phyloP scores from a whole-genome alignment of 495 filamentous ascomycete genomes.

The Hypoxylon trugodes region DNA sequence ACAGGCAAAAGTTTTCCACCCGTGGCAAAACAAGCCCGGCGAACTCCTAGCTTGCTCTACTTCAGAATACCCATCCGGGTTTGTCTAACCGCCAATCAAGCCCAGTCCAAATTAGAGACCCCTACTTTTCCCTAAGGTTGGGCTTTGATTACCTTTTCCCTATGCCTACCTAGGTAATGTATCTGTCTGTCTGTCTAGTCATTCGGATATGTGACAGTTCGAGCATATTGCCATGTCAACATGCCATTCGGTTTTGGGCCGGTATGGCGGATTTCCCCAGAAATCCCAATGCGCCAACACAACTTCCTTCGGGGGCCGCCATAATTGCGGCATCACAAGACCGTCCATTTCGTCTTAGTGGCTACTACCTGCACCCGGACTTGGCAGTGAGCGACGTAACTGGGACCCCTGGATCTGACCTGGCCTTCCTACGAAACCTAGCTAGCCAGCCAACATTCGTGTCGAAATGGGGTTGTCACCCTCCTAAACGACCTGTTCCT shows the following conservation, averaged over 20 bases:
- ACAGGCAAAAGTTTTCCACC: constrained; percentile 1
- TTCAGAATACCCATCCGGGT: not conserved
- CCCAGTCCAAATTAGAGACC: not conserved
- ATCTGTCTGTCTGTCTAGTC: not conserved
- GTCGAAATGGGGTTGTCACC: constrained; percentile 17
- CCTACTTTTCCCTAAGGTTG: not conserved
- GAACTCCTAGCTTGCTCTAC: constrained; percentile 3
- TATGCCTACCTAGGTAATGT: no score
- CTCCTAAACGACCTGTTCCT: constrained; percentile 13
- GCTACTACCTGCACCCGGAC: constrained; percentile 30
- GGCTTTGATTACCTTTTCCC: constrained; percentile 12
- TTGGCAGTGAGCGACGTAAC: constrained; percentile 32
- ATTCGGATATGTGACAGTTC: constrained; percentile 28
- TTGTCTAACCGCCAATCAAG: constrained; percentile 23
- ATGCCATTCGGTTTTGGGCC: constrained; percentile 38
- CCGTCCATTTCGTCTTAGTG: constrained; percentile 31
- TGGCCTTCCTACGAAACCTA: constrained; percentile 11
- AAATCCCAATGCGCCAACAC: constrained; percentile 38
- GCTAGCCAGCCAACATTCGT: constrained; percentile 10
- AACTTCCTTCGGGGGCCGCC: constrained; percentile 27
- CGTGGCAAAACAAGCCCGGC: constrained; percentile 29
- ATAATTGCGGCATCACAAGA: constrained; percentile 39
- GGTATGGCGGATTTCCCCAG: constrained; percentile 41
- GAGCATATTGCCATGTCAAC: constrained; percentile 24
- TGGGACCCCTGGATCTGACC: constrained; percentile 34